Evolutionary conservation across 2,329 filamentous ascomycete genomes (phyloP), one percentile per base, ranked within the genome.

Genomic region (Sporothrix phasma): DNA sequence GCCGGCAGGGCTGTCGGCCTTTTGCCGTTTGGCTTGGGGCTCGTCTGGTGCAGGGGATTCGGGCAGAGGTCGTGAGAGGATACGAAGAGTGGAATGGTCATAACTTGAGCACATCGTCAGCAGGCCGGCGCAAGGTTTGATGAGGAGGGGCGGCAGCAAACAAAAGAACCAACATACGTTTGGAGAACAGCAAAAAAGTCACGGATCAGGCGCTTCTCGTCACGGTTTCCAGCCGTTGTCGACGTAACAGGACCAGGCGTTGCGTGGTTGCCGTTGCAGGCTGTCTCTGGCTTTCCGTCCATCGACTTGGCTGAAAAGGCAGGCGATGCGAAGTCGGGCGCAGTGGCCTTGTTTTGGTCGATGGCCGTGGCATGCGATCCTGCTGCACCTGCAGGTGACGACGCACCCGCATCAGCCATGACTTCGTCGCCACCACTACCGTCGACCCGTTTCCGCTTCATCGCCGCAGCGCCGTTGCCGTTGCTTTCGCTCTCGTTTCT

Each of bases 21-120:
- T 87, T 69, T 84, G 82, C 49, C 85, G 80, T 73, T 88, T 88
- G 61, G 80, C 73, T 60, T 82, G 76, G 17, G 83, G 85, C 68
- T 85, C 82, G 64, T 78, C 75, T 58, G 78, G 74, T 34, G 75
- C 67, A 39, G 76, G 71, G 4, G 73, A 63, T 1, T 80, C 76
- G 61, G 79, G 75, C 11, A 87, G 72, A 2, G 79, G 77, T 64
- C 81, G 80, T 68, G 81, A 81, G 61, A 87, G 77, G 64, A 87
- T 79, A 39, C 80, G 81, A 10, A 81, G 79, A 15, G 73, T 76
- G 56, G 46, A 64, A 22, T 78, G 75, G 69, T 87, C 85, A 68
- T 80, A 76, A 66, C 85, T 88, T 67, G 17, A 26, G 46, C 26
- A n/a, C 24, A 4, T 10, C 49, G 26, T 53, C 17, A 22, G 26